Base-by-base conservation (phyloP, 495 filamentous ascomycete genomes). In the Aspergillus baeticus region DNA sequence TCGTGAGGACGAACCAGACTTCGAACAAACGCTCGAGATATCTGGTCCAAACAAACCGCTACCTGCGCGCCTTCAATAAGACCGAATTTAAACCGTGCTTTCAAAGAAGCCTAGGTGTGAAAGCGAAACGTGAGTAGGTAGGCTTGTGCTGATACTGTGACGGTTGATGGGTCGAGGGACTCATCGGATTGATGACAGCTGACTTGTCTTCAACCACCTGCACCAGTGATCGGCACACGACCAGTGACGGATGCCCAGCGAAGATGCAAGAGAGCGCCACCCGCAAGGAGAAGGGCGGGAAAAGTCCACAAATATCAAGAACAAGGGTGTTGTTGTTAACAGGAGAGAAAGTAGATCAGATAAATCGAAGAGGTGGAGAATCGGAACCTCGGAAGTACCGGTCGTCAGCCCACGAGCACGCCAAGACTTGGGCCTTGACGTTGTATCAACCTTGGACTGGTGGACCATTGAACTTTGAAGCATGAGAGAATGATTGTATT, bases 1-100 rank as follows among this genome's bases (percentile, higher is more conserved):
- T 57, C 54, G 54, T 57, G 54, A 45, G 38, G 54, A 50, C 54
- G 54, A 43, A 36, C 54, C 54, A 50, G 37, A 57, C 45, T 57
- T 49, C 35, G 5, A 11, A 38, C 22, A 34, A 34, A 33, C 33
- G 46, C 23, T 33, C 20, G 37, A 54, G 31, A 45, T 37, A 47
- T 39, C 34, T n/a, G 21, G 39, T 26, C 20, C 22, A 36, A 31
- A 54, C 26, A 26, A 41, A 20, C 13, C 17, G 34, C 33, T 35
- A 4, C 8, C 13, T 21, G 23, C 38, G 15, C n/a, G n/a, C n/a
- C 37, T 43, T 3, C 17, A 39, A 21, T 8, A 41, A 36, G 26
- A 38, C 31, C 15, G 26, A 8, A 29, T 3, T 3, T 13, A 14
- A 43, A 36, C 10, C 8, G 13, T 29, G 34, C 4, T n/a, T 22